Percentiles rank a stretch among this genome's conserved stretches.
Conservation (phyloP, 2,329 filamentous ascomycete genomes). For the Cladosporium austrohemisphaericum region DNA sequence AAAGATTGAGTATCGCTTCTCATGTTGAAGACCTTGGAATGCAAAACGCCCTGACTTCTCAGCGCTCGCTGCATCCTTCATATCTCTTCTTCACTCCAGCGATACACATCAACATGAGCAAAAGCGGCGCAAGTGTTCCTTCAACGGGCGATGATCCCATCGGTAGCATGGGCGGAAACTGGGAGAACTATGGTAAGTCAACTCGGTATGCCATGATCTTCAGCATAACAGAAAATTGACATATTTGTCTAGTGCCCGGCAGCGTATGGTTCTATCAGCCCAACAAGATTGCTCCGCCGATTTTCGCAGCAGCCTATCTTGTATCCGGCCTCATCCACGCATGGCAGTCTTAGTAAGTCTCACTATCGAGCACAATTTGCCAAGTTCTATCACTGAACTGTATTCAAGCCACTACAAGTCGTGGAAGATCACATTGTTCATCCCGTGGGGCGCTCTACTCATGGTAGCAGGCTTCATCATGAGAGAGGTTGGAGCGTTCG, state of each 20-base stretch:
- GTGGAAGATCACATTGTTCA: conserved; percentile 54
- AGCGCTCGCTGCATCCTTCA: too few species aligned
- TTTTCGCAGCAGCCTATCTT: conserved; percentile 41
- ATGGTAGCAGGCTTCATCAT: conserved; percentile 51
- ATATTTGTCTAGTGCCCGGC: neutral
- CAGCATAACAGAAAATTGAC: too few species aligned
- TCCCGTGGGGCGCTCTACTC: conserved; percentile 52
- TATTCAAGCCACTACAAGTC: conserved; percentile 14
- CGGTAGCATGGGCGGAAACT: neutral
- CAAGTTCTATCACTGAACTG: neutral
- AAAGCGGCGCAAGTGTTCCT: neutral
- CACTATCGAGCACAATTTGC: neutral
- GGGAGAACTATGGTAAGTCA: neutral
- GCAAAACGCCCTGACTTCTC: too few species aligned
- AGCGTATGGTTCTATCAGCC: conserved; percentile 35
- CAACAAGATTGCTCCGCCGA: conserved; percentile 52
- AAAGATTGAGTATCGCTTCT: neutral
- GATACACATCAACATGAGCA: too few species aligned
- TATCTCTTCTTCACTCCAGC: too few species aligned
- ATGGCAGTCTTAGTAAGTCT: conserved; percentile 14
- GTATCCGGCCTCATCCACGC: conserved; percentile 8
- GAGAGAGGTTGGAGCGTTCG: conserved; percentile 51
- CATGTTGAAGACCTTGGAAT: neutral
- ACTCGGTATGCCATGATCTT: neutral
- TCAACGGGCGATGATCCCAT: neutral